These are phyloP conservation scores for Croton setiger DNA, from an alignment of 441 rosid species.

Conservation along the genomic window DNA sequence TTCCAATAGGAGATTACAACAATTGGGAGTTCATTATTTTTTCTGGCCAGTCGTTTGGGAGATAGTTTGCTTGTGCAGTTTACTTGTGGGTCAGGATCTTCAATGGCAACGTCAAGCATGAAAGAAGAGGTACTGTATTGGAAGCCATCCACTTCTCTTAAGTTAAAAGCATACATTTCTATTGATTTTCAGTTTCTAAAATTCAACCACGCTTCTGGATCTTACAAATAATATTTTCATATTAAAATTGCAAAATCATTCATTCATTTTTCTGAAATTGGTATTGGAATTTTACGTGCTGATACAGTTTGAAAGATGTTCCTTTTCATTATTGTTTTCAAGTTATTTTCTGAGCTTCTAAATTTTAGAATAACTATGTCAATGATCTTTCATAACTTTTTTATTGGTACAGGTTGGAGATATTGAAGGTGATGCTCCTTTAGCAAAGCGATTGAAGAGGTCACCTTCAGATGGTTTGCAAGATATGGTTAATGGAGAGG, in stretches of 20 bases:
- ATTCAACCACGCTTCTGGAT: not conserved
- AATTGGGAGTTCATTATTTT: constrained; percentile 80
- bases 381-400: not conserved
- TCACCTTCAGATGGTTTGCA: constrained; percentile 86
- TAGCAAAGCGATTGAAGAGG: constrained; percentile 75
- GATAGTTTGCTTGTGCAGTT: constrained; percentile 98
- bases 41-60: constrained; percentile 92
- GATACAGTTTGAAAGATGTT: not conserved
- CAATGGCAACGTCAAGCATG: constrained; percentile 52
- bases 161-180: constrained; percentile 1
- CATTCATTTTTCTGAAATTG: constrained; percentile 12
- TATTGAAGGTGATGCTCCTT: constrained; percentile 80
- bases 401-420: constrained; percentile 69
- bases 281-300: constrained; percentile 5
- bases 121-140: constrained; percentile 78
- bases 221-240: not conserved
- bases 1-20: constrained; percentile 76
- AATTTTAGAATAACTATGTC: not conserved
- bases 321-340: not conserved
- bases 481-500: constrained; percentile 88
- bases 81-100: constrained; percentile 65
- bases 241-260: not conserved
- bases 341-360: not conserved
- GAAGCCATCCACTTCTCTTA: constrained; percentile 14
- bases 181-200: constrained; percentile 2